Base-by-base conservation (phyloP, 768 basidiomycete genomes). In the Austroboletus eburneus region DNA sequence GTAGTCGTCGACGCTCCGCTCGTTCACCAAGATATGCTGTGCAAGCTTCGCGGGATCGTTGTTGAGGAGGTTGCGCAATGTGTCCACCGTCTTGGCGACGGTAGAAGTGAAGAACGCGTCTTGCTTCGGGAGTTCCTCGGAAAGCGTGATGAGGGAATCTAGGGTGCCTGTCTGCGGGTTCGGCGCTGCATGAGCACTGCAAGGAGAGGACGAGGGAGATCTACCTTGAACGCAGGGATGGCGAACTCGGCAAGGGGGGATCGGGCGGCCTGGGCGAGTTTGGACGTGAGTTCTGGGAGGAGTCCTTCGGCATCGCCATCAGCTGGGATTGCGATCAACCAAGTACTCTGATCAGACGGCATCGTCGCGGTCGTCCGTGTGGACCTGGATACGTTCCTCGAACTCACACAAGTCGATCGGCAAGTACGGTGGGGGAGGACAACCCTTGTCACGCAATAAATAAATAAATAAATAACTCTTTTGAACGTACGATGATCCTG, bases 281-380 rank as follows among this genome's bases (percentile, higher is more conserved):
- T 89, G 18, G 79, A 64, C 9, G 72, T 37, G 16, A 91, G 59
- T 51, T 88, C 86, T 54, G 85, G 81, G 39, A 76, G 66, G 24
- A 89, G 69, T 6, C 83, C 82, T 49, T 89, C 87, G 1, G 90
- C 76, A 57, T 96, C 91, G 17, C 89, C 90, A 65, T 91, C 84
- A 53, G 83, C 78, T 12, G 94, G 94, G 3, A 90, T 81, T 35
- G 92, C 76, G 50, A 96, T 75, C 54, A 97, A 71, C 94, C 94
- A 97, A 57, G 91, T 94, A 54, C 88, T 87, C 66, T 94, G 85
- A 74, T 96, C 93, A 63, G 91, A 94, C 48, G 93, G 93, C 93
- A 96, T 96, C 50, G 54, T 48, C n/a, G 48, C 51, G 7, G 45
- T 42, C 33, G 43, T 46, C 42, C 39, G 23, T 22, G 30, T 55